Conservation (phyloP, 495 filamentous ascomycete genomes). For the Aspergillus diversus region DNA sequence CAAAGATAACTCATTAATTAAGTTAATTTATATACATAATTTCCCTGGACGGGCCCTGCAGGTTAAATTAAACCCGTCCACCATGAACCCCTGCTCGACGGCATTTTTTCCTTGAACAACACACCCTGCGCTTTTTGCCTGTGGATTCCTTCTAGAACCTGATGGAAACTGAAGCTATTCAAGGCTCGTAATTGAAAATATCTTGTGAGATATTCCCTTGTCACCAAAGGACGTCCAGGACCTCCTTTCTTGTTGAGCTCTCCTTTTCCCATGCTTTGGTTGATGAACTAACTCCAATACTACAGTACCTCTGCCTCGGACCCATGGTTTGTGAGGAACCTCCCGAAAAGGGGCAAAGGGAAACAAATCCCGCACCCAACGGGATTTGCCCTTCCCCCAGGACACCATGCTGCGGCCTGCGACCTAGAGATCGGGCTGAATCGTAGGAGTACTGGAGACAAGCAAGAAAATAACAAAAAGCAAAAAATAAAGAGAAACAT, state of each 20-base stretch:
- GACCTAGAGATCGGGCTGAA: too few species aligned
- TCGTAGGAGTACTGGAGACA: too few species aligned
- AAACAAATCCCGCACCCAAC: not conserved
- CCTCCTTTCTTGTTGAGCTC: not conserved
- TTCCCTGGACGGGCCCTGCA: not conserved
- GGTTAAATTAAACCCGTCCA: not conserved
- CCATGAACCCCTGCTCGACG: too few species aligned
- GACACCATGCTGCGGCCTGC: too few species aligned
- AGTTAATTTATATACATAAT: not conserved
- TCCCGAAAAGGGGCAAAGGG: not conserved
- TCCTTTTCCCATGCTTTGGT: too few species aligned
- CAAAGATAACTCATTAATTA: conserved; percentile 2
- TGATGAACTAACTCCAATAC: too few species aligned
- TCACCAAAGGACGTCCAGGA: not conserved
- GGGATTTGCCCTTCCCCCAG: not conserved
- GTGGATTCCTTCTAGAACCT: not conserved
- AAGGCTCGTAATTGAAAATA: not conserved
- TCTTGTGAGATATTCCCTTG: not conserved
- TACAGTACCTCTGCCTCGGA: not conserved
- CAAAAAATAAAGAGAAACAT: too few species aligned
- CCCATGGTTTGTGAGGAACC: not conserved
- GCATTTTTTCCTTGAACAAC: not conserved
- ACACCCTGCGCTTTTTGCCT: not conserved
- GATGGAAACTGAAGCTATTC: not conserved
- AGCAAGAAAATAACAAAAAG: too few species aligned